phyloP scores from a whole-genome alignment of 805 yeast genomes.

The Starmerella riodocensis region DNA sequence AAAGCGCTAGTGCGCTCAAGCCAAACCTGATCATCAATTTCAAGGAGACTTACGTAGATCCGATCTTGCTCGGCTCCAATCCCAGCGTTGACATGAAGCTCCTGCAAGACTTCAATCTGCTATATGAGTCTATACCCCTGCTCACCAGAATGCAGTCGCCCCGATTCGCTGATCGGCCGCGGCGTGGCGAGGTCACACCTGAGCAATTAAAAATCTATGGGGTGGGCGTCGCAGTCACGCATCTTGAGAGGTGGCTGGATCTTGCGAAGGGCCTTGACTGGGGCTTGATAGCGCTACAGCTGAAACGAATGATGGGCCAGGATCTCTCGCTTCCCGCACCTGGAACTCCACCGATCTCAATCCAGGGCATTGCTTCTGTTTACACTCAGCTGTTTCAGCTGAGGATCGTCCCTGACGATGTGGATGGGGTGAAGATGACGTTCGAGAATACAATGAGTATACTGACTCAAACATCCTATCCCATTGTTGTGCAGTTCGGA shows the following conservation, averaged over 20 bases:
- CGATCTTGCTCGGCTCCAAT: not conserved
- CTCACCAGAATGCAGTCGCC: slow-evolving; percentile 6
- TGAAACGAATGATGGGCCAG: slow-evolving; percentile 1
- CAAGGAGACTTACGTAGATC: not conserved
- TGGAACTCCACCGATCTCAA: not conserved
- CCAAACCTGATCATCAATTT: no score
- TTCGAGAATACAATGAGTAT: slow-evolving; percentile 5
- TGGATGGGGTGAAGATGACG: slow-evolving; percentile 7
- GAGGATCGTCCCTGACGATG: slow-evolving; percentile 12
- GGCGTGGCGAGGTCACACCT: not conserved
- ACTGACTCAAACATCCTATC: not conserved
- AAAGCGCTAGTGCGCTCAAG: no score
- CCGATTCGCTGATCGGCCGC: slow-evolving; percentile 5
- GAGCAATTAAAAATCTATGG: not conserved
- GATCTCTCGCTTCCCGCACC: not conserved
- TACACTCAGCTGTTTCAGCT: slow-evolving; percentile 7
- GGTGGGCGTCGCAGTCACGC: not conserved
- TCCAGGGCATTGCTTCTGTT: not conserved
- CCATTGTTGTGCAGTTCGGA: slow-evolving; percentile 5
- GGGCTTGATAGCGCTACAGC: slow-evolving; percentile 5
- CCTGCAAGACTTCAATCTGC: not conserved
- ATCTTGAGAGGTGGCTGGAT: slow-evolving; percentile 10
- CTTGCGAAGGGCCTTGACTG: slow-evolving; percentile 12
- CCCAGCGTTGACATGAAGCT: not conserved
- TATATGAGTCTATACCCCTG: not conserved